Evolutionary conservation across 202 grass and related monocot genomes (phyloP), one percentile per base, ranked within the genome.

Genomic region (Schoenoplectus triqueter): DNA sequence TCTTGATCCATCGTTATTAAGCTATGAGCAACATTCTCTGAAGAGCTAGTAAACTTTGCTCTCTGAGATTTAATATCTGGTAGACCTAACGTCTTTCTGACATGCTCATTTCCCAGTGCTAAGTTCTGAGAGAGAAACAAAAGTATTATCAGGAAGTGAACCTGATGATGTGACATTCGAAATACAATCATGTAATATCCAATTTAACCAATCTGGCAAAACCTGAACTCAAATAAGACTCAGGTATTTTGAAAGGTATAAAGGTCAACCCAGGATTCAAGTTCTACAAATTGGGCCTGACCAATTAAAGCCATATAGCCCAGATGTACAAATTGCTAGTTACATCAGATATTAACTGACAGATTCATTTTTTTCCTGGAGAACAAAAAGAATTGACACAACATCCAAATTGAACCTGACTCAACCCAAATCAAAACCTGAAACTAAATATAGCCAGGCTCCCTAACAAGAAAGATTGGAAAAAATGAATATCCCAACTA

Each of bases 81-180:
- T 80, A 98, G 88, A 57, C 89, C 88, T 84, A 95, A 87, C 69
- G 87, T 84, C 52, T 80, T 86, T 57, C 59, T 44, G 49, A 89
- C 69, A 89, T 49, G 64, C 67, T 63, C 73, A 82, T 95, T 95
- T 88, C 55, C 90, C 20, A 98, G 85, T 76, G 85, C 83, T 46
- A 98, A 92, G 88, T 92, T 91, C 95, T 95, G 91, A 88, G 49
- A 74, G 78, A 57, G 60, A 87, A 54, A 46, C 19, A 81, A 2
- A 50, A 66, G 31, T 52, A 49, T 83, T 56, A 70, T 54, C 42
- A 83, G 19, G 22, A 83, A 45, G 15, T 50, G 54, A 69, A 69
- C 52, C 54, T 22, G 18, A 5, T 78, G 74, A 13, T 57, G 13
- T 78, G 39, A 60, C 47, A 60, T 7, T 42, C 51, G 42, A 59